phyloP scores from a whole-genome alignment of 768 basidiomycete species.

The Mycena indigotica region DNA sequence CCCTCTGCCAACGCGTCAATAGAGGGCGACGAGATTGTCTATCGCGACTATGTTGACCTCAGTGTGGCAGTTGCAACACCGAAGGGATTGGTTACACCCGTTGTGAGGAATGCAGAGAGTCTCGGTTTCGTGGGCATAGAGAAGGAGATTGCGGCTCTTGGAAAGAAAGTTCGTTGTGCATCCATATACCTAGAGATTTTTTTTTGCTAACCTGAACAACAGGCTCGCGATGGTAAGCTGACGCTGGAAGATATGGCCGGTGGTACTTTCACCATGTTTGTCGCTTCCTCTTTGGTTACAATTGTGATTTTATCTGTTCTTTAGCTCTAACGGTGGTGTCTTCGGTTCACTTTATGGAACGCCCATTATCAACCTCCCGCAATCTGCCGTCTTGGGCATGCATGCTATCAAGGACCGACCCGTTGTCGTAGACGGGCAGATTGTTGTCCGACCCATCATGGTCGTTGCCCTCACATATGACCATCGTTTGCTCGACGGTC shows the following conservation, averaged over 20 bases:
- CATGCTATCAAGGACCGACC: conserved; percentile 91
- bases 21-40: conserved; percentile 92
- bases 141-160: conserved; percentile 86
- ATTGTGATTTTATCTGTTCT: not conserved
- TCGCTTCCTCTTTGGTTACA: not conserved
- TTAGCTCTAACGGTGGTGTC: conserved; percentile 96
- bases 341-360: conserved; percentile 97
- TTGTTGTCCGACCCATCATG: conserved; percentile 98
- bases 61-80: conserved; percentile 97
- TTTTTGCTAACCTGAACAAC: conserved; percentile 9
- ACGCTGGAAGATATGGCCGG: conserved; percentile 98
- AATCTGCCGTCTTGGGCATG: conserved; percentile 95
- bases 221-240: conserved; percentile 90
- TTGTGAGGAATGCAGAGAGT: conserved; percentile 86
- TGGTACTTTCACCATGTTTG: conserved; percentile 97
- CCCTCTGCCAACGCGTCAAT: conserved; percentile 93
- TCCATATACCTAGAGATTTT: conserved; percentile 6
- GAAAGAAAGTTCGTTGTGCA: conserved; percentile 69
- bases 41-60: conserved; percentile 89
- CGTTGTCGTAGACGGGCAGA: conserved; percentile 91
- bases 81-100: conserved; percentile 95
- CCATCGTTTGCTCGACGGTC: conserved; percentile 91
- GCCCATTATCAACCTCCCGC: conserved; percentile 98
- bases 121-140: conserved; percentile 92
- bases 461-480: conserved; percentile 93